These are phyloP conservation scores for Parafenestella ontariensis DNA, from an alignment of 2,329 filamentous ascomycete species.

Conservation along the genomic window DNA sequence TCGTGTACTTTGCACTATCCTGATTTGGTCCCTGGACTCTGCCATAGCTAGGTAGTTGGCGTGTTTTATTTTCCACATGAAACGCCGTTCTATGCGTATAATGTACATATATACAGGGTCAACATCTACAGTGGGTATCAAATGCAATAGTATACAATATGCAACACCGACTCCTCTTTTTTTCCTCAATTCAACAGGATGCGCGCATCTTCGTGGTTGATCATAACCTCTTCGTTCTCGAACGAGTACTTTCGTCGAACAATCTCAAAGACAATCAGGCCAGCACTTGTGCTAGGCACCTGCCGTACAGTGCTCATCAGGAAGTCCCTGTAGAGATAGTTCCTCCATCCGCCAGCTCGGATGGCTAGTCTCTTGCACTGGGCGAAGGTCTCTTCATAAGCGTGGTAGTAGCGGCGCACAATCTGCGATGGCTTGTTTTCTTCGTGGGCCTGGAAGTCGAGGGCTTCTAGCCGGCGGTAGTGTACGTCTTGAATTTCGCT, in stretches of 20 bases:
- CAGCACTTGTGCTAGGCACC: slow-evolving; percentile 78
- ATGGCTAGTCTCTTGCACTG: slow-evolving; percentile 67
- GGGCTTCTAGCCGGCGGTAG: slow-evolving; percentile 74
- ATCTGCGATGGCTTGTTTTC: slow-evolving; percentile 37
- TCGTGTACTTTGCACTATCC: no score
- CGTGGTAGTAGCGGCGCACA: slow-evolving; percentile 71
- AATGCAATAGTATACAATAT: slow-evolving; percentile 7
- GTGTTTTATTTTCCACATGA: neutral
- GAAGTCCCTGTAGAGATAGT: slow-evolving; percentile 75
- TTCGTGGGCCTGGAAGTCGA: slow-evolving; percentile 66
- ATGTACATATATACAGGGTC: slow-evolving; percentile 1
- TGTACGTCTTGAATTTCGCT: slow-evolving; percentile 75
- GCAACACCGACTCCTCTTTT: no score
- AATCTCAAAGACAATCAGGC: slow-evolving; percentile 79
- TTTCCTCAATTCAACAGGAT: slow-evolving; percentile 63
- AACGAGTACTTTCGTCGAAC: slow-evolving; percentile 75
- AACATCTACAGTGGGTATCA: slow-evolving; percentile 29
- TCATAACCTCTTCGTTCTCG: slow-evolving; percentile 61
- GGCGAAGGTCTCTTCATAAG: slow-evolving; percentile 72
- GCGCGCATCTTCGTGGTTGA: slow-evolving; percentile 70
- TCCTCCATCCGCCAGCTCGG: slow-evolving; percentile 63
- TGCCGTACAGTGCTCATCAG: slow-evolving; percentile 75
- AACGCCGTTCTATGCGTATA: slow-evolving; percentile 3
- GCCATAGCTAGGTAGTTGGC: no score
- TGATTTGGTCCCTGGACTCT: no score